phyloP scores from a whole-genome alignment of 352 stramenopile genomes.

The Globisporangium okanoganense region DNA sequence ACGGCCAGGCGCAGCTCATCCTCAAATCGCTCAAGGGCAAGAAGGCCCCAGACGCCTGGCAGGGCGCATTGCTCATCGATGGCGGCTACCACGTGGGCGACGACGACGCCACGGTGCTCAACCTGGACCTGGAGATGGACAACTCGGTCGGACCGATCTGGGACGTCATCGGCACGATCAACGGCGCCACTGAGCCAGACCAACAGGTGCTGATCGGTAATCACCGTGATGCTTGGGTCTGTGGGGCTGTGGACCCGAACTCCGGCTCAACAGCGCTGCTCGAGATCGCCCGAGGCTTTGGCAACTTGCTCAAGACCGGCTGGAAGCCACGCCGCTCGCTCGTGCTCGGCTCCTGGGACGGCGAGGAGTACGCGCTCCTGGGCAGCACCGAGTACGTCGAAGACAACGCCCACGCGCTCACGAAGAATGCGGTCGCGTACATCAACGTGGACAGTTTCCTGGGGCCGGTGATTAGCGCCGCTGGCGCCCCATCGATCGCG shows the following conservation, averaged over 20 bases:
- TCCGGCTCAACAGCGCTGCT: conserved; percentile 75
- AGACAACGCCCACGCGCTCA: conserved; percentile 43
- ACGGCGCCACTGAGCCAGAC: conserved; percentile 49
- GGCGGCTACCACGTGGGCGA: conserved; percentile 73
- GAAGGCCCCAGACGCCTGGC: conserved; percentile 48
- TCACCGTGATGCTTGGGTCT: conserved; percentile 91
- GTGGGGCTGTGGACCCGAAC: conserved; percentile 82
- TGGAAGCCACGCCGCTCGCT: conserved; percentile 77
- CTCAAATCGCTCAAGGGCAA: conserved; percentile 60
- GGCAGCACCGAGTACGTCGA: conserved; percentile 85
- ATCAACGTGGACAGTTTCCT: conserved; percentile 83
- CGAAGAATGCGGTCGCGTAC: conserved; percentile 66
- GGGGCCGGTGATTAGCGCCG: conserved; percentile 43
- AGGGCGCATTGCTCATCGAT: conserved; percentile 56
- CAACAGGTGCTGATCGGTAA: conserved; percentile 86
- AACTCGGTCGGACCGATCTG: conserved; percentile 79
- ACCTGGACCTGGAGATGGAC: conserved; percentile 68
- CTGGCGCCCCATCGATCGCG: conserved; percentile 65
- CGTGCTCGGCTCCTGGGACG: conserved; percentile 79
- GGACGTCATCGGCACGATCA: conserved; percentile 86
- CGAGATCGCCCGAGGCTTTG: conserved; percentile 76
- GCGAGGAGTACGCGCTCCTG: conserved; percentile 82
- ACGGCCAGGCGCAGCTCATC: conserved; percentile 78
- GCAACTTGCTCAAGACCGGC: conserved; percentile 50
- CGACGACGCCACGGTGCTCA: conserved; percentile 51